Conservation (phyloP, 805 yeast genomes). For the Scheffersomyces spartinae region DNA sequence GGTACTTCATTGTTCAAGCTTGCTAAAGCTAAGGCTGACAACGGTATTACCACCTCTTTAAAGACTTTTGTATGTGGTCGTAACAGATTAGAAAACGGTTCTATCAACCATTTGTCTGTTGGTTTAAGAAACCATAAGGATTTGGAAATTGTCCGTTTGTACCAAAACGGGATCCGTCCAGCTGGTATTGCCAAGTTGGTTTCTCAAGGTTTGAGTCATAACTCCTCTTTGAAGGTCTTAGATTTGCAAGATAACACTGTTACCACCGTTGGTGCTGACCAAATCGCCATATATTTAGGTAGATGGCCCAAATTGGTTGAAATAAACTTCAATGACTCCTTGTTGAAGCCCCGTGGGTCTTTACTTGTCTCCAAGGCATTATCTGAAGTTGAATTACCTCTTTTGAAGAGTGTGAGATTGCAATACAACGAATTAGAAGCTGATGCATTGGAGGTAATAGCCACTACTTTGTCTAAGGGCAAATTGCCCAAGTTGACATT, state of each 20-base stretch:
- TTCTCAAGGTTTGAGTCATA: constrained; percentile 54
- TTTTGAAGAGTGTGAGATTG: constrained; percentile 51
- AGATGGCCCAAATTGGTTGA: constrained; percentile 63
- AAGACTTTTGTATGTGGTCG: constrained; percentile 93
- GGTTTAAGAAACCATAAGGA: constrained; percentile 75
- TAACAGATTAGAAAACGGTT: constrained; percentile 93
- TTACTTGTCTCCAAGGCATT: constrained; percentile 40
- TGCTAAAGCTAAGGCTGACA: constrained; percentile 48
- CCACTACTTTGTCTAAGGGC: constrained; percentile 34
- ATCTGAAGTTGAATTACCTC: constrained; percentile 14
- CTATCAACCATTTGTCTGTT: constrained; percentile 71
- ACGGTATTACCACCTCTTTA: constrained; percentile 37
- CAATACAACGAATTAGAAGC: constrained; percentile 84
- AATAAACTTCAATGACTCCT: constrained; percentile 80
- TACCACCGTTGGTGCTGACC: constrained; percentile 57
- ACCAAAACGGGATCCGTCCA: constrained; percentile 96
- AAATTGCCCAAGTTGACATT: constrained; percentile 48
- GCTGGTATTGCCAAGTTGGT: constrained; percentile 74
- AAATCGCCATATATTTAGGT: constrained; percentile 31
- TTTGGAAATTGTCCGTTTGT: constrained; percentile 64
- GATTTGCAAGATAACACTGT: constrained; percentile 96
- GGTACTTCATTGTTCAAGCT: constrained; percentile 75
- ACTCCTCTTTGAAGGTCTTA: constrained; percentile 49
- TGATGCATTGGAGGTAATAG: constrained; percentile 49
- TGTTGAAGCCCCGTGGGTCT: constrained; percentile 73